Percentiles rank a stretch among this genome's conserved stretches.
Evolutionary conservation across 257 asterid species (phyloP).

Genomic region (Primulina eburnea): DNA sequence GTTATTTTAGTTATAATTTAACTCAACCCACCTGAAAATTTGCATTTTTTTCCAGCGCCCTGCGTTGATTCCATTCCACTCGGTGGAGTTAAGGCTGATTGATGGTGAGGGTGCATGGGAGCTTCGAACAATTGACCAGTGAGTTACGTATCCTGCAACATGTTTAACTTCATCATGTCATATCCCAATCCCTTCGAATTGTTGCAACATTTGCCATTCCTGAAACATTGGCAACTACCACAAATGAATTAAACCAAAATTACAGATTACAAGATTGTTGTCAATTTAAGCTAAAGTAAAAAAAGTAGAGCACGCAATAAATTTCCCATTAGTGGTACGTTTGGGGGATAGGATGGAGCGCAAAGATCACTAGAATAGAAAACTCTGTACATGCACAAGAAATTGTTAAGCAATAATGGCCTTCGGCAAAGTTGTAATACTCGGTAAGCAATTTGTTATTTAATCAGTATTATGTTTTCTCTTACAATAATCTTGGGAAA

Average conservation of each 20-base stretch:
- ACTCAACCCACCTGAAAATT: background rate
- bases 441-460: background rate
- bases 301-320: slow-evolving; percentile 19
- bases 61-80: slow-evolving; percentile 95
- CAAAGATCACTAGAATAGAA: slow-evolving; percentile 19
- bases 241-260: slow-evolving; percentile 9
- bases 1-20: background rate
- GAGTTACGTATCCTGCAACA: slow-evolving; percentile 27
- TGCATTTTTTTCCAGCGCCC: slow-evolving; percentile 59
- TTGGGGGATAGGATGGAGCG: slow-evolving; percentile 24
- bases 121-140: slow-evolving; percentile 73
- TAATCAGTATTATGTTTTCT: no score
- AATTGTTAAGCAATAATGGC: slow-evolving; percentile 14
- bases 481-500: background rate
- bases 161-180: slow-evolving; percentile 11
- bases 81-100: slow-evolving; percentile 77
- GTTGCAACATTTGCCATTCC: background rate
- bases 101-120: slow-evolving; percentile 99
- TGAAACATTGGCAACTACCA: slow-evolving; percentile 7
- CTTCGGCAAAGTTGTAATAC: background rate
- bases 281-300: slow-evolving; percentile 29
- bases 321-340: slow-evolving; percentile 16
- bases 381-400: slow-evolving; percentile 41
- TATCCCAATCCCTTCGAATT: slow-evolving; percentile 13
- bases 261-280: slow-evolving; percentile 24